Percentiles rank a stretch among this genome's conserved stretches.
Conservation (phyloP, 176 grass and related monocot genomes). For the Triticum urartu region DNA sequence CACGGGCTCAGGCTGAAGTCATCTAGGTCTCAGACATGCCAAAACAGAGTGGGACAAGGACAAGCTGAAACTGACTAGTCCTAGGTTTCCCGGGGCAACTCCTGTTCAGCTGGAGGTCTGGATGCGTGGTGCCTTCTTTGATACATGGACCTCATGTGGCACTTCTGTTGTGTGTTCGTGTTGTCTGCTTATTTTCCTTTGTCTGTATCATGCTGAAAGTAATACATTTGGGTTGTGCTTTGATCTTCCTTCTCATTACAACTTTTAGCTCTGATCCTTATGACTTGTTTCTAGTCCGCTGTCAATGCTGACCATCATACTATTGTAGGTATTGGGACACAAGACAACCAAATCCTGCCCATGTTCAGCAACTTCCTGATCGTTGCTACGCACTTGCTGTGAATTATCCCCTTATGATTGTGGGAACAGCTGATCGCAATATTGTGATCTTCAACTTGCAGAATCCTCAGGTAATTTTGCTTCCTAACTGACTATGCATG, state of each 20-base stretch:
- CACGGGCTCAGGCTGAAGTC: neutral
- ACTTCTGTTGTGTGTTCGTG: neutral
- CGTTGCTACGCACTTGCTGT: constrained; percentile 80
- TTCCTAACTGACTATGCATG: neutral
- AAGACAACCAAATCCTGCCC: constrained; percentile 78
- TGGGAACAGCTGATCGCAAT: constrained; percentile 86
- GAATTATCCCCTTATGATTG: constrained; percentile 93
- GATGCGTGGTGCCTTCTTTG: neutral
- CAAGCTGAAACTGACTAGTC: neutral
- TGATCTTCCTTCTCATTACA: neutral
- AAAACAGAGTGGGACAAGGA: neutral
- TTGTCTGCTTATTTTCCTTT: neutral
- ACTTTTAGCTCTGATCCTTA: neutral
- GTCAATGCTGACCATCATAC: neutral
- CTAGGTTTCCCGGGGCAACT: neutral
- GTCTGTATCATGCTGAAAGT: neutral
- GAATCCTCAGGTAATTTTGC: constrained; percentile 74
- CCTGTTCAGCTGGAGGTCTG: neutral
- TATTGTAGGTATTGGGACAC: constrained; percentile 86
- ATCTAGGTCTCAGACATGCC: neutral
- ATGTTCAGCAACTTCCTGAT: constrained; percentile 89
- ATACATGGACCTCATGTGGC: neutral
- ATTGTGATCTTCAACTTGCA: constrained; percentile 91
- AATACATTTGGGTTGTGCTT: neutral
- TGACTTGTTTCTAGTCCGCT: constrained; percentile 10